Percentiles rank a stretch among this genome's conserved stretches.
Conservation (phyloP, 176 grass and related monocot genomes). For the Phragmites australis region DNA sequence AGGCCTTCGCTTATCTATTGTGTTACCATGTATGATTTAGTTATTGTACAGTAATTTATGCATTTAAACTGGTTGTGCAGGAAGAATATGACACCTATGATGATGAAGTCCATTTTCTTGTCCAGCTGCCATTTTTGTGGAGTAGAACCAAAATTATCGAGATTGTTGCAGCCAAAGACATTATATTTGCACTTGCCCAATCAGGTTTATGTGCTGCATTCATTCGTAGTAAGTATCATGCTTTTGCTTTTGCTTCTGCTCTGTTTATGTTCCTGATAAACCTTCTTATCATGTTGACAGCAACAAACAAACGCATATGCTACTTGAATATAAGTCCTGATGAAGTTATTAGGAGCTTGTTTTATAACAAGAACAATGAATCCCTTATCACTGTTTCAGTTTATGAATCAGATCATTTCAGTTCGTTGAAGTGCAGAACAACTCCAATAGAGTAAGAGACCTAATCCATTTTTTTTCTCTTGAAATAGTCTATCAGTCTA, state of each 20-base stretch:
- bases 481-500: neutral
- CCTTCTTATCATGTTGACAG: constrained; percentile 51
- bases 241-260: constrained; percentile 12
- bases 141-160: constrained; percentile 78
- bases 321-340: constrained; percentile 79
- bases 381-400: constrained; percentile 74
- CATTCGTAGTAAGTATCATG: constrained; percentile 54
- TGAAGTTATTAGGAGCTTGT: constrained; percentile 81
- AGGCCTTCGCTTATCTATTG: neutral
- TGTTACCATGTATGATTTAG: constrained; percentile 1
- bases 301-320: constrained; percentile 79
- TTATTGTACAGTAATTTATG: neutral
- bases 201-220: constrained; percentile 80
- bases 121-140: constrained; percentile 58
- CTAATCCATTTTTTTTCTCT: constrained; percentile 34
- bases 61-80: constrained; percentile 49
- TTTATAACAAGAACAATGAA: constrained; percentile 76
- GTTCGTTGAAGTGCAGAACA: constrained; percentile 78
- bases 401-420: constrained; percentile 76
- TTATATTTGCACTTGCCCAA: constrained; percentile 74
- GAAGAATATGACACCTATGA: constrained; percentile 75
- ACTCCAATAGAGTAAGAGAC: constrained; percentile 76
- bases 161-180: constrained; percentile 82
- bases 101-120: constrained; percentile 50
- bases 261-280: constrained; percentile 44